Conservation (phyloP, 768 basidiomycete species). For the Collybia sp. region DNA sequence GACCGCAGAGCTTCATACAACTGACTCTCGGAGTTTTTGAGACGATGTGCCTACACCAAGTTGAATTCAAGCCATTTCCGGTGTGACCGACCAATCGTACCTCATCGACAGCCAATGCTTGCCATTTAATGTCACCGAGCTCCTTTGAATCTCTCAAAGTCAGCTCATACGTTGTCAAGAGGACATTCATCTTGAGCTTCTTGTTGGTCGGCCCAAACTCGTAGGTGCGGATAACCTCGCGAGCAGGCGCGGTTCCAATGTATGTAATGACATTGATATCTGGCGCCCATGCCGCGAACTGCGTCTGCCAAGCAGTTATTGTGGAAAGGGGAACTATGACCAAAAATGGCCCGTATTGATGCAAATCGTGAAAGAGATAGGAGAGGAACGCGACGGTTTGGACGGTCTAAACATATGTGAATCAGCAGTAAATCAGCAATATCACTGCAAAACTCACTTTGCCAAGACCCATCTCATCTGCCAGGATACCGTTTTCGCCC, state of each 20-base stretch:
- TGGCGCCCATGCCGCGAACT: constrained; percentile 93
- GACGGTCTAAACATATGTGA: constrained; percentile 58
- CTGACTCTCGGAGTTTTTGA: constrained; percentile 98
- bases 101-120: constrained; percentile 94
- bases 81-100: constrained; percentile 31
- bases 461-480: constrained; percentile 99
- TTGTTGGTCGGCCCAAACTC: constrained; percentile 90
- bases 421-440: constrained; percentile 3
- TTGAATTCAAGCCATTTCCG: background rate
- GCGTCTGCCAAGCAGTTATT: constrained; percentile 96
- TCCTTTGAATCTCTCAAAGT: constrained; percentile 88
- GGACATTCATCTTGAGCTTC: constrained; percentile 93
- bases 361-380: constrained; percentile 87
- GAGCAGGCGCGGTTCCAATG: constrained; percentile 82
- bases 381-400: constrained; percentile 95
- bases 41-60: constrained; percentile 74
- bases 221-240: constrained; percentile 86
- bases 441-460: constrained; percentile 48
- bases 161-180: constrained; percentile 96
- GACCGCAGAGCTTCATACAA: constrained; percentile 89
- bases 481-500: constrained; percentile 94
- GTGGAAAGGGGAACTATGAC: constrained; percentile 98
- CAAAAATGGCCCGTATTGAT: constrained; percentile 95
- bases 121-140: constrained; percentile 94
- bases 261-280: constrained; percentile 97